Base-by-base conservation (phyloP, 2,329 filamentous ascomycete species). In the Penicillium sp. region DNA sequence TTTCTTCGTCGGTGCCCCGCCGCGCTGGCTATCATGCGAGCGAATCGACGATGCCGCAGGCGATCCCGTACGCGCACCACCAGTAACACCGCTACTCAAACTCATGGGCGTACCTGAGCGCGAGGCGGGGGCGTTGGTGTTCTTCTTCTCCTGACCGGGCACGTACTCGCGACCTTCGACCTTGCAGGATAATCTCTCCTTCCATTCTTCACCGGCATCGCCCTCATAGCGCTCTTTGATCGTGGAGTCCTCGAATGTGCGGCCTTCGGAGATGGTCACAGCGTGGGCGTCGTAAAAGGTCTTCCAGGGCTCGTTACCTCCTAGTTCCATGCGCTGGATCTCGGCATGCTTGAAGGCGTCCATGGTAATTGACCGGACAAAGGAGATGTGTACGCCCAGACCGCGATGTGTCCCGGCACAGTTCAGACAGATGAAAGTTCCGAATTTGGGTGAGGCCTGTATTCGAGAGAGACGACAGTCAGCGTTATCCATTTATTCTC, bases 301-400 rank as follows among this genome's bases (percentile, higher is more conserved):
- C 69, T 89, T 89, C 89, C 93, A 98, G 16, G 88, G 85, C 63
- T 90, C 88, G 79, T 99, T 99, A 57, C 95, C 95, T 49, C 94
- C 95, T 25, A 90, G 83, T 61, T 93, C 87, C 95, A 99, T 98
- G 68, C 93, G 90, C 78, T 92, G 89, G 72, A 98, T 94, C 79
- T 99, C 95, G 71, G 86, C 85, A 66, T 88, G 87, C 78, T 99
- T 99, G 83, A 99, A 98, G 59, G 93, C 93, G 81, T 99, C 95
- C 95, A 99, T 99, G 64, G 92, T 97, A 73, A 98, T 95, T 72
- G 91, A 95, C 62, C 95, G 90, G 66, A 99, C 93, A 80, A 99
- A 99, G 75, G 93, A 97, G 78, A 99, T 97, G 82, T 99, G 95
- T 38, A 99, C 95, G 63, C 95, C 95, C 33, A 99, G 87, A 3